Evolutionary conservation across 1,284 basidiomycete species (phyloP).

Genomic region (Entoloma clypeatum): DNA sequence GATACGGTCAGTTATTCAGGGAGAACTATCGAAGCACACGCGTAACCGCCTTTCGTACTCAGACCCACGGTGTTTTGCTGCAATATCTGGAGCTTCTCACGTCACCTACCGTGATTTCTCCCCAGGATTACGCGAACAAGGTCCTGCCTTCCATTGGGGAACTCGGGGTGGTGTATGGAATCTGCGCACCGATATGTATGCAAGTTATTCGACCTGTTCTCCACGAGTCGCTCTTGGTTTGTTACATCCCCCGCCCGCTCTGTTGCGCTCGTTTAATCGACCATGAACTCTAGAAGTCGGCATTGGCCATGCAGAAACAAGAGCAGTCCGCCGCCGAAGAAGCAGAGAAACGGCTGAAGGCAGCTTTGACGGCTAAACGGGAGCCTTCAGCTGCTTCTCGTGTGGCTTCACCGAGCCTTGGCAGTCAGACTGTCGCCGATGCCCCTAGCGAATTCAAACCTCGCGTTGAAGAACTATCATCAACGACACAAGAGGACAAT

Average conservation of each 20-base stretch:
- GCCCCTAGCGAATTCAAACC: conserved; percentile 29
- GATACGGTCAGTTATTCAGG: conserved; percentile 64
- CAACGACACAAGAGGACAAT: conserved; percentile 43
- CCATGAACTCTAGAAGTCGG: conserved; percentile 40
- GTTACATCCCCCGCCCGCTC: conserved; percentile 21
- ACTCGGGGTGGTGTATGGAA: conserved; percentile 70
- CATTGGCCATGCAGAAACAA: conserved; percentile 58
- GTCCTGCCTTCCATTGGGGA: conserved; percentile 70
- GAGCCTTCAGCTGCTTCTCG: conserved; percentile 60
- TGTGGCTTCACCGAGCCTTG: conserved; percentile 53
- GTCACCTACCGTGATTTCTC: conserved; percentile 53
- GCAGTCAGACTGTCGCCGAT: conserved; percentile 29
- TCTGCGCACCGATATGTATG: conserved; percentile 85
- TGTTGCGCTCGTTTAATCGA: conserved; percentile 13
- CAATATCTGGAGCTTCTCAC: conserved; percentile 76
- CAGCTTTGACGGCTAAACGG: conserved; percentile 70
- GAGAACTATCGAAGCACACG: conserved; percentile 14
- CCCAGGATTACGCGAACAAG: conserved; percentile 61
- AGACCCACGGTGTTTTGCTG: conserved; percentile 75
- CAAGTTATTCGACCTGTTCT: conserved; percentile 86
- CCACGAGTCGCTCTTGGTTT: conserved; percentile 58
- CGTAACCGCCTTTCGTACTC: conserved; percentile 15
- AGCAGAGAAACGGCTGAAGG: conserved; percentile 72
- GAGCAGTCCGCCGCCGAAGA: conserved; percentile 66
- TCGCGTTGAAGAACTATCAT: conserved; percentile 27